Evolutionary conservation across 2,329 filamentous ascomycete genomes (phyloP), one percentile per base, ranked within the genome.

Genomic region (Aureobasidium sp.): DNA sequence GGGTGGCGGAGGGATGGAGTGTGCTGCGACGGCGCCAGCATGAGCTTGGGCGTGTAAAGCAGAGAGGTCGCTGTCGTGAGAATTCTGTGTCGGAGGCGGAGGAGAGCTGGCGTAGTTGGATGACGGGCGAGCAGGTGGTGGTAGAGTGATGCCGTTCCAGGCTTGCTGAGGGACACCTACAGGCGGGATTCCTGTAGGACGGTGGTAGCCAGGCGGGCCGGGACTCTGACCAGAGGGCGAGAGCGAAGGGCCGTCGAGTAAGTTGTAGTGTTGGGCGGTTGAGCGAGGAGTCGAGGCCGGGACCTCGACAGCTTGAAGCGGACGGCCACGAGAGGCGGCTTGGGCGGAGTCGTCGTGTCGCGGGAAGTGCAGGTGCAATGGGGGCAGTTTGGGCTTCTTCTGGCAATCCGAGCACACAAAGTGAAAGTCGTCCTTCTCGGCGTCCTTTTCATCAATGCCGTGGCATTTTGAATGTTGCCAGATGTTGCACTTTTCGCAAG

Each of bases 401-500:
- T 80, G 82, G 72, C 93, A 98, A 42, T 85, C 82, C 29, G 74
- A 74, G 71, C 91, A 97, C 59, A 95, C 70, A 64, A 95, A 95
- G 57, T 88, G 83, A 63, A 97, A 97, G 59, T 94, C 87, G 1
- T 88, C 82, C 41, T 83, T 78, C 59, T 95, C 91, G 0, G 90
- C 90, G 57, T 90, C 86, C 56, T 79, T 73, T 62, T 94, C 80
- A 40, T 80, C 79, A 58, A 97, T 86, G 35, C 84, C 85, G 56
- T 95, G 79, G 65, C 93, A 98, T 62, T 86, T 88, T 74, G 90
- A 95, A 66, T 98, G 93, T 67, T 97, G 91, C 93, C 93, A 98
- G 42, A 95, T 85, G 65, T 85, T 94, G 74, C 93, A 98, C 60
- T 78, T 84, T 65, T 98, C 93, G 70, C 93, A 98, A 24, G 90